Conservation (phyloP, 257 asterid species). For the Przewalskia tangutica region DNA sequence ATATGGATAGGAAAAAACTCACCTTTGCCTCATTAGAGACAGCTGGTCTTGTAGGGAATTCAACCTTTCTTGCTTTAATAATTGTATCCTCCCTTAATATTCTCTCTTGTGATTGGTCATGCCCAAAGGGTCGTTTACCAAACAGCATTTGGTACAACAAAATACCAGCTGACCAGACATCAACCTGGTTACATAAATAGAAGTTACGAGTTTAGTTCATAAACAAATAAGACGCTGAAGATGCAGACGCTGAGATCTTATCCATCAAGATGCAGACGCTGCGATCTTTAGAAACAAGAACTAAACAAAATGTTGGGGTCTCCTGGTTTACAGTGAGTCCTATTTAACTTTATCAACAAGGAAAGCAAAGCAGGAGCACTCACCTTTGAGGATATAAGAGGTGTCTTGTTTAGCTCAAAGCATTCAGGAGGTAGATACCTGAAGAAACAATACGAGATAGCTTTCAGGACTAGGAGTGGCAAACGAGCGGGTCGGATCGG, state of each 20-base stretch:
- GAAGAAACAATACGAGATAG: conserved; percentile 11
- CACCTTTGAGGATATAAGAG: conserved; percentile 96
- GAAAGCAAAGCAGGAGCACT: conserved; percentile 8
- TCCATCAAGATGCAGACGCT: background rate
- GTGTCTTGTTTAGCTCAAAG: conserved; percentile 92
- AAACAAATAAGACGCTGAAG: background rate
- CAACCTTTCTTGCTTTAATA: conserved; percentile 89
- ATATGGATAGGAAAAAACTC: conserved; percentile 8
- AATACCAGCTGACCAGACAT: conserved; percentile 97
- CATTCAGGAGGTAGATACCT: conserved; percentile 99
- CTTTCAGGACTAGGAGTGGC: background rate
- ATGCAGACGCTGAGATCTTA: background rate
- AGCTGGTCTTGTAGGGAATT: conserved; percentile 84
- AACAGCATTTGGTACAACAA: conserved; percentile 92
- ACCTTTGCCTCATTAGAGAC: conserved; percentile 95
- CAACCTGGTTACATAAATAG: conserved; percentile 52
- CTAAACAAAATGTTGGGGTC: background rate
- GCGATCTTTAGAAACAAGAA: background rate
- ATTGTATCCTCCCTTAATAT: conserved; percentile 97
- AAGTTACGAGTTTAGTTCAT: background rate
- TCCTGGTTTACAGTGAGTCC: background rate
- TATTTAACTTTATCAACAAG: background rate
- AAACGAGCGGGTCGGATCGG: too few relatives aligned
- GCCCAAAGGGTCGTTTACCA: conserved; percentile 96
- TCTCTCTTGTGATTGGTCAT: conserved; percentile 88